These are phyloP conservation scores for Sarocladium oryzae DNA, from an alignment of 2,329 filamentous ascomycete species.

Conservation along the genomic window DNA sequence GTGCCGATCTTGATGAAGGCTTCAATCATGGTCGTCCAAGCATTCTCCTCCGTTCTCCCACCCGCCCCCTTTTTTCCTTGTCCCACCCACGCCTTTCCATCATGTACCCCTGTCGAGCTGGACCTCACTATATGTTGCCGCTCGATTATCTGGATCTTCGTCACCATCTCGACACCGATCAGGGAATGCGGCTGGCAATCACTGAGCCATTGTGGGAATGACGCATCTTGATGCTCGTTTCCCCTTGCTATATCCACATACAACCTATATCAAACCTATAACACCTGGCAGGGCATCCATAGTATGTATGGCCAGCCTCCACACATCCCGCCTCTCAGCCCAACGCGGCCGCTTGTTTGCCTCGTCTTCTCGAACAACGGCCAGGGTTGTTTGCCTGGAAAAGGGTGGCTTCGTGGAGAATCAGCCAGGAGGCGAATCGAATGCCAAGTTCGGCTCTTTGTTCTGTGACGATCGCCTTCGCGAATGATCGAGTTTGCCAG, in stretches of 20 bases:
- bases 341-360: not conserved
- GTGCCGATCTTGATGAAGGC: not conserved
- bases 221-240: slow-evolving; percentile 7
- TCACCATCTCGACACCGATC: slow-evolving; percentile 4
- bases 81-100: not conserved
- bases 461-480: slow-evolving; percentile 4
- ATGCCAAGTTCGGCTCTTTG: slow-evolving; percentile 6
- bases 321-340: not conserved
- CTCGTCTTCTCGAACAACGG: not conserved
- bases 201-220: not conserved
- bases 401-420: not conserved
- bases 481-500: not conserved
- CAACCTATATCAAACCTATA: too few relatives aligned
- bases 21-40: not conserved
- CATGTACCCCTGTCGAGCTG: slow-evolving; percentile 9
- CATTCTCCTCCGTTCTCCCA: not conserved
- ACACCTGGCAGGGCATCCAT: not conserved
- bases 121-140: not conserved
- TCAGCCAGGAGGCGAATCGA: not conserved
- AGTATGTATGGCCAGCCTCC: not conserved
- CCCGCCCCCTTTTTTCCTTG: too few relatives aligned
- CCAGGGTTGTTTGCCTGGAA: not conserved
- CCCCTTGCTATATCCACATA: slow-evolving; percentile 6
- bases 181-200: slow-evolving; percentile 6
- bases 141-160: not conserved